Evolutionary conservation across 345 rosid genomes (phyloP), one percentile per base, ranked within the genome.

Genomic region (Brassica juncea): DNA sequence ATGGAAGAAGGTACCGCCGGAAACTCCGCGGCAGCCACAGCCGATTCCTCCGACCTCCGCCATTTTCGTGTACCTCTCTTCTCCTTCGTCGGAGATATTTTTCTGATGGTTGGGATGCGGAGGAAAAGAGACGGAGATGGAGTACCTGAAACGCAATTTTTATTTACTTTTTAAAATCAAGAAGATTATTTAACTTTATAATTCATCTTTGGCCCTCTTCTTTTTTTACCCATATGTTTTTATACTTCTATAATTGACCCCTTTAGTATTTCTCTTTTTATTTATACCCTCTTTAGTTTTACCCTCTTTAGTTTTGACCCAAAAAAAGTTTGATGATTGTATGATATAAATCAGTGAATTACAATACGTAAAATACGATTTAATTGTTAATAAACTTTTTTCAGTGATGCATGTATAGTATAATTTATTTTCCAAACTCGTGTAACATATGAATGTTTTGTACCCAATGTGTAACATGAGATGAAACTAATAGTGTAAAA

Each of bases 41-140:
- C 86, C 84, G 8, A 82, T 83, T 19, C 83, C 79, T 55, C 84
- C 85, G 42, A 64, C 66, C 78, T 77, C 87, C 59, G 89, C 90
- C 90, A 88, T 87, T 78, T 52, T 11, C 58, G 42, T 63, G 39
- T 3, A 42, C 25, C 25, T 58, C 58, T 42, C 61, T 75, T 62
- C 68, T 70, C 77, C 83, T 75, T 71, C 80, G 83, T 75, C 83
- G 83, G 83, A 81, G 84, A 81, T 76, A 81, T 81, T 66, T 76
- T 14, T 47, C 84, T 47, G 84, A 66, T 76, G 77, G 66, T 74
- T 68, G 70, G 74, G 74, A 74, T 80, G 79, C 83, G 76, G 77
- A 81, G 84, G 83, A 80, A 81, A 81, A 71, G 84, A 76, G 84
- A 71, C 80, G 77, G 80, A 81, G 80, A 71, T 66, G 83, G 80